Evolutionary conservation across 495 filamentous ascomycete genomes (phyloP).

Genomic region (Chaetomium cochliodes): DNA sequence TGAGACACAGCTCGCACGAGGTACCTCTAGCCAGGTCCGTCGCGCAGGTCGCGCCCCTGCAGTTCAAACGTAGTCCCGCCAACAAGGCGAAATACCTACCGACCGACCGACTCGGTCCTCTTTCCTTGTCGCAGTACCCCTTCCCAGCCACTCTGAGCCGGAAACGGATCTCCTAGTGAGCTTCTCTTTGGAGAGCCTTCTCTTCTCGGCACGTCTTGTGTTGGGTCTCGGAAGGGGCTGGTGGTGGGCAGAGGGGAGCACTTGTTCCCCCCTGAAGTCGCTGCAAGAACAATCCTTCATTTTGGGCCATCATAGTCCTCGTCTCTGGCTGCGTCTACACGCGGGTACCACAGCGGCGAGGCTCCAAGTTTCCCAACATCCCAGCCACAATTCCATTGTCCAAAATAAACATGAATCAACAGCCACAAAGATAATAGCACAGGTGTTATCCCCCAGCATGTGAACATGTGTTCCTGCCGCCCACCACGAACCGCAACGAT

Average conservation of each 20-base stretch:
- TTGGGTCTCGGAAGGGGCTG: slow-evolving; percentile 48
- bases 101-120: no score
- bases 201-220: slow-evolving; percentile 50
- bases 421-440: no score
- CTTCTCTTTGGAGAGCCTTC: slow-evolving; percentile 47
- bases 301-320: slow-evolving; percentile 57
- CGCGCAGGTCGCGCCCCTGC: no score
- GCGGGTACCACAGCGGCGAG: slow-evolving; percentile 43
- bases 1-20: no score
- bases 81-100: no score
- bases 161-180: slow-evolving; percentile 27
- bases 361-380: slow-evolving; percentile 56
- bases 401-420: no score
- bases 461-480: no score
- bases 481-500: no score
- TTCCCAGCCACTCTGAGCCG: slow-evolving; percentile 42
- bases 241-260: slow-evolving; percentile 25
- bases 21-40: no score
- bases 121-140: slow-evolving; percentile 26
- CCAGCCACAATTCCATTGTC: background rate
- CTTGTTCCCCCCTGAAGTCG: slow-evolving; percentile 22
- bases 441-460: no score
- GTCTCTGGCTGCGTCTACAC: slow-evolving; percentile 37
- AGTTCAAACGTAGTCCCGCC: no score
- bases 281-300: slow-evolving; percentile 42